phyloP scores from a whole-genome alignment of 164 flowering plant genomes.

The Tetracentron sinense region DNA sequence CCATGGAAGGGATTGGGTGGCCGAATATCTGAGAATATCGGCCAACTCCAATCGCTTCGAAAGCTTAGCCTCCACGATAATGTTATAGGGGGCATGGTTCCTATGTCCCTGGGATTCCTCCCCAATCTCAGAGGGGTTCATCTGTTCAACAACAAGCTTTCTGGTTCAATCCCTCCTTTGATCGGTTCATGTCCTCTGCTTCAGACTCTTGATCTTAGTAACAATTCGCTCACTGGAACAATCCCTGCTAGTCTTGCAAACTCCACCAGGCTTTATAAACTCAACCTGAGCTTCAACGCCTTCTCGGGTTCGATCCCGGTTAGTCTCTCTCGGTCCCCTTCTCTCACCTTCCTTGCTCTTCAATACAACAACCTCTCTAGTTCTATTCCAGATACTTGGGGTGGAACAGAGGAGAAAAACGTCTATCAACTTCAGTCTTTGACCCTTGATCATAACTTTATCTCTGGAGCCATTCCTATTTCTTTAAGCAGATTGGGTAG shows the following conservation, averaged over 20 bases:
- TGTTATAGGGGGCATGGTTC: slow-evolving; percentile 54
- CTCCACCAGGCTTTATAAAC: slow-evolving; percentile 53
- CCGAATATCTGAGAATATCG: slow-evolving; percentile 60
- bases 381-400: slow-evolving; percentile 64
- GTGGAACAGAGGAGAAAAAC: slow-evolving; percentile 18
- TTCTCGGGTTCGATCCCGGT: slow-evolving; percentile 61
- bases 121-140: slow-evolving; percentile 71
- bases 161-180: slow-evolving; percentile 77
- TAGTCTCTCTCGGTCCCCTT: slow-evolving; percentile 39
- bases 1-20: slow-evolving; percentile 87
- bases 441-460: slow-evolving; percentile 51
- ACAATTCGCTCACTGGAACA: slow-evolving; percentile 60
- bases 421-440: slow-evolving; percentile 40
- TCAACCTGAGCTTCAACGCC: slow-evolving; percentile 74
- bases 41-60: slow-evolving; percentile 58
- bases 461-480: slow-evolving; percentile 54
- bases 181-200: slow-evolving; percentile 53
- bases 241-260: slow-evolving; percentile 60
- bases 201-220: slow-evolving; percentile 71
- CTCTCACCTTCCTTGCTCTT: slow-evolving; percentile 64
- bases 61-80: slow-evolving; percentile 85
- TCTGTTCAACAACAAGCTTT: slow-evolving; percentile 77
- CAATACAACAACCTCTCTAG: slow-evolving; percentile 80
- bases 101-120: slow-evolving; percentile 63
- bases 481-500: slow-evolving; percentile 38